Evolutionary conservation across 768 basidiomycete species (phyloP).

Genomic region (Tricholomella constricta): DNA sequence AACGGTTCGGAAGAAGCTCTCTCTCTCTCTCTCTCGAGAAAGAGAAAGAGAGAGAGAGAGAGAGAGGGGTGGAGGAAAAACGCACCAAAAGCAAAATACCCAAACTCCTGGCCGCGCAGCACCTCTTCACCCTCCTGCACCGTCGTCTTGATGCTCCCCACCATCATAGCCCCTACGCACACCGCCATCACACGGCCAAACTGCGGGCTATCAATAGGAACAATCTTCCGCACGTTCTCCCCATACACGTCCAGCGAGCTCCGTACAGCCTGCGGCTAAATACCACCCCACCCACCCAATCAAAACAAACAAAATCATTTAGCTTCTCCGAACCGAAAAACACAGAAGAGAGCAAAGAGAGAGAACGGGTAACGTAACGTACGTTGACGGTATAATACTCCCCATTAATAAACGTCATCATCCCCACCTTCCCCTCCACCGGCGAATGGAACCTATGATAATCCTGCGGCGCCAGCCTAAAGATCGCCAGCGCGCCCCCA

Average conservation of each 20-base stretch:
- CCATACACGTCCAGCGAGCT: conserved; percentile 91
- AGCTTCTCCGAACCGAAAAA: neutral
- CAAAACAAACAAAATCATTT: no score
- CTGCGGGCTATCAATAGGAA: conserved; percentile 85
- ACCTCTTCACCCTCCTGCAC: conserved; percentile 81
- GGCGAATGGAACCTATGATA: conserved; percentile 94
- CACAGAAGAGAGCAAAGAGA: neutral
- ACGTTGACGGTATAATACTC: conserved; percentile 98
- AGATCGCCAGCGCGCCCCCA: conserved; percentile 86
- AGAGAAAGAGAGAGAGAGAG: no score
- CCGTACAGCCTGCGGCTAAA: conserved; percentile 89
- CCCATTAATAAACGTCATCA: conserved; percentile 80
- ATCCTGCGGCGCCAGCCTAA: conserved; percentile 91
- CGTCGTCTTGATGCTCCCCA: conserved; percentile 85
- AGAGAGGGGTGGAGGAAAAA: neutral
- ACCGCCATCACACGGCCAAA: conserved; percentile 94
- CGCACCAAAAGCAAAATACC: conserved; percentile 94
- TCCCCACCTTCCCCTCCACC: conserved; percentile 82
- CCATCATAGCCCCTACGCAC: conserved; percentile 95
- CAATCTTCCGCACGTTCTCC: conserved; percentile 91
- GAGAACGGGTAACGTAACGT: conserved; percentile 23
- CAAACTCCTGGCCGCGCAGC: conserved; percentile 85
- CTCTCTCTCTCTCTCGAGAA: no score
- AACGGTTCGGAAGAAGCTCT: no score
- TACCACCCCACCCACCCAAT: no score